Conservation (phyloP, 352 stramenopile genomes). For the Saprolegnia parasitica region DNA sequence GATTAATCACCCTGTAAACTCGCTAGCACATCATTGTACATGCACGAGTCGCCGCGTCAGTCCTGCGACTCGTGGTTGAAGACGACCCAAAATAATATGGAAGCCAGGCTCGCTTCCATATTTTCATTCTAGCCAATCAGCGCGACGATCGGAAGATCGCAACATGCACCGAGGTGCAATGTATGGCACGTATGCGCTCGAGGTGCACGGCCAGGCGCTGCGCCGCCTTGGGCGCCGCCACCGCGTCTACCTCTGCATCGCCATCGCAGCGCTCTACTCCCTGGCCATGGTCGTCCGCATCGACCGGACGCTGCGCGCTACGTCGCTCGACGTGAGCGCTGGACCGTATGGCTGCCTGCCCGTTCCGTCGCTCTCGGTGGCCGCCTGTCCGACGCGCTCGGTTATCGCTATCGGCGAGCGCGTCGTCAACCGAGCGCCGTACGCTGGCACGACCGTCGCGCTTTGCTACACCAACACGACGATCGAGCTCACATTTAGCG, state of each 20-base stretch:
- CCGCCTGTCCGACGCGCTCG: not conserved
- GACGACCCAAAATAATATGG: no score
- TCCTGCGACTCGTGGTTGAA: not conserved
- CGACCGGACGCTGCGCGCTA: not conserved
- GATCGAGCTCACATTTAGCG: conserved; percentile 5
- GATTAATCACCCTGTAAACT: conserved; percentile 51
- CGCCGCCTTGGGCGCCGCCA: not conserved
- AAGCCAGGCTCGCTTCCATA: no score
- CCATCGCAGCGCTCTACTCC: not conserved
- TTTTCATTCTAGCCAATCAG: not conserved
- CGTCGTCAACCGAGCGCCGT: not conserved
- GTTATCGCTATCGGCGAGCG: not conserved
- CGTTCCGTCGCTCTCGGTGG: conserved; percentile 9
- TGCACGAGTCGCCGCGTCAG: not conserved
- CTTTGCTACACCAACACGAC: conserved; percentile 24
- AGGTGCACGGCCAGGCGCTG: not conserved
- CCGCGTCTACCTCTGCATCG: not conserved
- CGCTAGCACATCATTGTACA: not conserved
- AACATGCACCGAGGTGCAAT: not conserved
- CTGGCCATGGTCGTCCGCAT: not conserved
- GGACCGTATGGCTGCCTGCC: conserved; percentile 11
- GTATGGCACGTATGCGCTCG: not conserved
- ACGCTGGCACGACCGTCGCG: conserved; percentile 6
- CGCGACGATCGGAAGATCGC: not conserved
- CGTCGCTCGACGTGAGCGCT: not conserved